Percentiles rank a stretch among this genome's conserved stretches.
These are phyloP conservation scores for Auricularia sp. DNA, from an alignment of 768 basidiomycete genomes.

Conservation along the genomic window DNA sequence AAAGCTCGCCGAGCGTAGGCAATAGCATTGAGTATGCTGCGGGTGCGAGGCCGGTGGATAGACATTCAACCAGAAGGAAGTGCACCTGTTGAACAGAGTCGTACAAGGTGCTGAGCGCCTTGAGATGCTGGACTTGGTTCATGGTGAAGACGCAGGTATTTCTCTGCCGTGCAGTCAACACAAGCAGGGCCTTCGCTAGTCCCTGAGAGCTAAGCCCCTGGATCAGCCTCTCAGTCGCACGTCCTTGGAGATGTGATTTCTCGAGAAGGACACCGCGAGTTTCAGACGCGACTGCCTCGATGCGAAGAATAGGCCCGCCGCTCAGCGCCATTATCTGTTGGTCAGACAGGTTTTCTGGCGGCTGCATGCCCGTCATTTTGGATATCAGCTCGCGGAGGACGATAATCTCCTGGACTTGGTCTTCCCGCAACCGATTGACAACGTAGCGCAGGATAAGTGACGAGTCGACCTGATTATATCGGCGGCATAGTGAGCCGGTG, in stretches of 20 bases:
- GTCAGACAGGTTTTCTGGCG: slow-evolving; percentile 81
- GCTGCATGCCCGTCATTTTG: slow-evolving; percentile 93
- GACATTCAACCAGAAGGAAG: slow-evolving; percentile 83
- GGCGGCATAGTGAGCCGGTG: slow-evolving; percentile 82
- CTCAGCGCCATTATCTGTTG: slow-evolving; percentile 84
- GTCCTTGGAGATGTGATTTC: slow-evolving; percentile 4
- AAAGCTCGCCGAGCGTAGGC: slow-evolving; percentile 66
- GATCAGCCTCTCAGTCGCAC: slow-evolving; percentile 24
- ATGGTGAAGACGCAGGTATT: slow-evolving; percentile 74
- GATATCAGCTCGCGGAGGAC: slow-evolving; percentile 88
- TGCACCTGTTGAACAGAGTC: slow-evolving; percentile 88
- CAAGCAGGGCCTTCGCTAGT: slow-evolving; percentile 62
- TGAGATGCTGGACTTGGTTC: slow-evolving; percentile 59
- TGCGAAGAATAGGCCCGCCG: slow-evolving; percentile 76
- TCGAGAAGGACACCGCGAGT: slow-evolving; percentile 55
- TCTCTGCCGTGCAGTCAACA: slow-evolving; percentile 87
- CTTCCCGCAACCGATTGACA: slow-evolving; percentile 78
- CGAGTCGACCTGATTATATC: slow-evolving; percentile 68
- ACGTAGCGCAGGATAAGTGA: slow-evolving; percentile 82
- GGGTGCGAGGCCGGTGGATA: slow-evolving; percentile 61
- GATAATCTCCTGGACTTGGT: slow-evolving; percentile 78
- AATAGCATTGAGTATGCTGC: slow-evolving; percentile 68
- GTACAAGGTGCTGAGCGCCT: slow-evolving; percentile 77
- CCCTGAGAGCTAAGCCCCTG: slow-evolving; percentile 52
- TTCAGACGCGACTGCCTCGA: slow-evolving; percentile 76